Conservation (phyloP, 2,329 filamentous ascomycete species). For the Aureobasidium mangrovei region DNA sequence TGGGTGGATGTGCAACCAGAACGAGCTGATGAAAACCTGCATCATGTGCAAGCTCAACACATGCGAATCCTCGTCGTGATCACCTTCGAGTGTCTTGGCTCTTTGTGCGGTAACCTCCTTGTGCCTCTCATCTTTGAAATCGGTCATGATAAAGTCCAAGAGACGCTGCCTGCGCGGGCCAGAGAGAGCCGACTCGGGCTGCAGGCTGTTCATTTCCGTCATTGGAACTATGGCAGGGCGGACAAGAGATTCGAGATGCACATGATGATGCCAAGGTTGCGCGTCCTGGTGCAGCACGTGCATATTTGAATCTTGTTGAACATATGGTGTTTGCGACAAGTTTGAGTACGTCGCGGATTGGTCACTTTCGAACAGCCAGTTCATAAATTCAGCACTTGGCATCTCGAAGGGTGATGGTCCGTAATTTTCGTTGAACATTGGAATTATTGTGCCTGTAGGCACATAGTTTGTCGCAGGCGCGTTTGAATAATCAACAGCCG, state of each 20-base stretch:
- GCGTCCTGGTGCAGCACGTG: not conserved
- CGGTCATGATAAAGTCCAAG: not conserved
- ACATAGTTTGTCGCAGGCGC: not conserved
- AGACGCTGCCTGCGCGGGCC: conserved; percentile 2
- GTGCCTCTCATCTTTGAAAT: conserved; percentile 6
- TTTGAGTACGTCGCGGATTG: not conserved
- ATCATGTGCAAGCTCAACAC: conserved; percentile 84
- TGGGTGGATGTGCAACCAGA: conserved; percentile 90
- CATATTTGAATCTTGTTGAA: not conserved
- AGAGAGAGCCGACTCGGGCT: conserved; percentile 6
- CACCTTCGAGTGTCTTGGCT: conserved; percentile 51
- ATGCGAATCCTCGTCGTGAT: conserved; percentile 54
- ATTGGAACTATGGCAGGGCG: not conserved
- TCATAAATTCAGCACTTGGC: conserved; percentile 21
- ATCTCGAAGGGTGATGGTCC: conserved; percentile 68
- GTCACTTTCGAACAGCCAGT: conserved; percentile 19
- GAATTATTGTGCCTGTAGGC: conserved; percentile 44
- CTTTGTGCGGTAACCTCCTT: not conserved
- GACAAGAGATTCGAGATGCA: not conserved
- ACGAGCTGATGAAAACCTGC: conserved; percentile 87
- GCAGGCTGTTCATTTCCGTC: conserved; percentile 8
- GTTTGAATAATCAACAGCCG: not conserved
- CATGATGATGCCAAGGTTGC: not conserved
- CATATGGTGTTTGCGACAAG: not conserved
- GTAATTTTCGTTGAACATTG: conserved; percentile 79